These are phyloP conservation scores for Saturnispora mendoncae DNA, from an alignment of 805 yeast species.

Conservation along the genomic window DNA sequence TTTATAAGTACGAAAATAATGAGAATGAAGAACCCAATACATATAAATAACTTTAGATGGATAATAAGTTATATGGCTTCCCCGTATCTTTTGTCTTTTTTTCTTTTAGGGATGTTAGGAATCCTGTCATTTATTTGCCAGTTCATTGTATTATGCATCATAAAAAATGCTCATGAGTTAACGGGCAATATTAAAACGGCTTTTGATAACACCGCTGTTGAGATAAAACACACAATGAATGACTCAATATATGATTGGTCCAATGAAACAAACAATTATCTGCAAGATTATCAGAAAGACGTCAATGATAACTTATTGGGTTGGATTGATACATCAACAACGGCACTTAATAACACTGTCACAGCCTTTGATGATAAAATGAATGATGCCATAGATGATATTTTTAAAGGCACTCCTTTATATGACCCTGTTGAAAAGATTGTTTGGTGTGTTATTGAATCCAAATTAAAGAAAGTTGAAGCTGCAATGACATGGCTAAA, in stretches of 20 bases:
- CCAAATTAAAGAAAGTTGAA: constrained; percentile 58
- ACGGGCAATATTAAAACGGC: constrained; percentile 6
- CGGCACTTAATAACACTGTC: constrained; percentile 52
- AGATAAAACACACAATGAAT: constrained; percentile 19
- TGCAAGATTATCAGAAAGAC: constrained; percentile 37
- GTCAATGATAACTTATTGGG: constrained; percentile 63
- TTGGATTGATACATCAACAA: constrained; percentile 50
- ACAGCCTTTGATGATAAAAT: constrained; percentile 47
- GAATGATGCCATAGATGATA: constrained; percentile 45
- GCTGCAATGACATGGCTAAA: constrained; percentile 74
- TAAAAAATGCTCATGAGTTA: constrained; percentile 4
- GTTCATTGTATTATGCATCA: constrained; percentile 32
- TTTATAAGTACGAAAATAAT: constrained; percentile 13
- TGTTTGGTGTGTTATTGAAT: constrained; percentile 71
- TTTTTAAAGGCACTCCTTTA: constrained; percentile 63
- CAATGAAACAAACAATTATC: constrained; percentile 44
- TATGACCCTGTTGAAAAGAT: constrained; percentile 54
- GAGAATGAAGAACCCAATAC: constrained; percentile 13
- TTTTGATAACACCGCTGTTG: constrained; percentile 12
- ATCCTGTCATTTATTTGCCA: constrained; percentile 47
- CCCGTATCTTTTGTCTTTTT: constrained; percentile 38
- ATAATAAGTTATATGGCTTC: constrained; percentile 43
- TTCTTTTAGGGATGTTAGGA: constrained; percentile 52
- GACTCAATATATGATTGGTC: constrained; percentile 41
- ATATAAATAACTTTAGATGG: constrained; percentile 31